Evolutionary conservation across 345 rosid genomes (phyloP).

Genomic region (Hirschfeldia incana): DNA sequence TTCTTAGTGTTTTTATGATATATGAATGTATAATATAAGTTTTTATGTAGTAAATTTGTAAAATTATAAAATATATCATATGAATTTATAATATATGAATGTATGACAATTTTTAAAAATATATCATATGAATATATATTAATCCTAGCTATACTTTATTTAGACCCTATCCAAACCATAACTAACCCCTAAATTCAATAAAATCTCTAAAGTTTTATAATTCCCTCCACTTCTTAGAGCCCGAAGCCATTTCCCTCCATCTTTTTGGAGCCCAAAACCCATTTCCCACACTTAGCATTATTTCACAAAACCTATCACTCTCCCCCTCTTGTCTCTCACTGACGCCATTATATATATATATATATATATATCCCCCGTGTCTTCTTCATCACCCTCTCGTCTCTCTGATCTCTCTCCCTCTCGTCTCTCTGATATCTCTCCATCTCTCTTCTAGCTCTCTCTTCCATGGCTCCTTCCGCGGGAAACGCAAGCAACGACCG

Average conservation of each 20-base stretch:
- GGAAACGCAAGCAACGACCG: neutral
- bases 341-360: too few species aligned
- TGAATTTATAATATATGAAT: too few species aligned
- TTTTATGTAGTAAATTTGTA: too few species aligned
- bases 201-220: neutral
- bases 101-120: too few species aligned
- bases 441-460: neutral
- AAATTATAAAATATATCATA: too few species aligned
- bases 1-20: neutral
- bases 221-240: neutral
- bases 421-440: neutral
- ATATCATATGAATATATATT: too few species aligned
- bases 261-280: neutral
- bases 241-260: neutral
- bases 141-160: neutral
- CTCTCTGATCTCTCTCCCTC: neutral
- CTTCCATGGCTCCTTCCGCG: neutral
- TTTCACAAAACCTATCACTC: too few species aligned
- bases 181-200: neutral
- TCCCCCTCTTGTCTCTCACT: too few species aligned
- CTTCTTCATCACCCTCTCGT: too few species aligned
- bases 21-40: neutral
- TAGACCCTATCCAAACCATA: neutral
- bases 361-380: too few species aligned
- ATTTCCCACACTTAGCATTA: neutral